Evolutionary conservation across 192 early-diverging fungal species (phyloP), one percentile per base, ranked within the genome.

Genomic region (Obelidium mucronatum): DNA sequence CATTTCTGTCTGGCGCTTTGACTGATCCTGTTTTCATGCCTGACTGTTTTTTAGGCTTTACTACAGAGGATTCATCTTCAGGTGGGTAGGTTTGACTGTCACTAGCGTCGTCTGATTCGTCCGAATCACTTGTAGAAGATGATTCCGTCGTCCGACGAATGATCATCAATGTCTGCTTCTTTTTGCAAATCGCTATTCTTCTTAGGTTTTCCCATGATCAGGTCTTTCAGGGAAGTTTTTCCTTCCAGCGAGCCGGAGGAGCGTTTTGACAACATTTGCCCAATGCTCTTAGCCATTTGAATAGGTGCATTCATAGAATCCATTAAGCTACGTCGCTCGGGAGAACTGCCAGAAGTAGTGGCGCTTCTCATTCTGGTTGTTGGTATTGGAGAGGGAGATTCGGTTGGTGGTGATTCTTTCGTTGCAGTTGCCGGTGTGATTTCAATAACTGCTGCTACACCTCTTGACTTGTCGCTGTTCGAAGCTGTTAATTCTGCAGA

Each of bases 131-230:
- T 26, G 6, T 15, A 26, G 24, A 22, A 19, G 26, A 28, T 33
- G 48, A 48, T 1, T 67, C 66, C 2, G 66, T 28, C 1, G n/a
- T 1, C 63, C 17, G 28, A 42, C 31, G 37, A n/a, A 42, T 67
- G 39, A n/a, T 67, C 66, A 17, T 67, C 66, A 26, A 67, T 52
- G 31, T 67, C 66, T 24, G 26, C 44, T 31, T 67, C 66, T 52
- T 51, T 52, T 52, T 15, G 17, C 44, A 48, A 19, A 48, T 48
- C 55, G 24, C 1, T 58, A 8, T 24, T 58, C 55, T 58, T 58
- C 26, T 11, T 8, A 8, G 55, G 22, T 22, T 51, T 2, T 30
- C 66, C 44, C 3, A 44, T 15, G 26, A 31, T n/a, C 13, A 36
- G 5, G 40, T 51, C 40, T 52, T 67, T 67, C 24, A 67, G 24